Evolutionary conservation across 257 asterid species (phyloP), one percentile per base, ranked within the genome.

Genomic region (Linderniella brevidens): DNA sequence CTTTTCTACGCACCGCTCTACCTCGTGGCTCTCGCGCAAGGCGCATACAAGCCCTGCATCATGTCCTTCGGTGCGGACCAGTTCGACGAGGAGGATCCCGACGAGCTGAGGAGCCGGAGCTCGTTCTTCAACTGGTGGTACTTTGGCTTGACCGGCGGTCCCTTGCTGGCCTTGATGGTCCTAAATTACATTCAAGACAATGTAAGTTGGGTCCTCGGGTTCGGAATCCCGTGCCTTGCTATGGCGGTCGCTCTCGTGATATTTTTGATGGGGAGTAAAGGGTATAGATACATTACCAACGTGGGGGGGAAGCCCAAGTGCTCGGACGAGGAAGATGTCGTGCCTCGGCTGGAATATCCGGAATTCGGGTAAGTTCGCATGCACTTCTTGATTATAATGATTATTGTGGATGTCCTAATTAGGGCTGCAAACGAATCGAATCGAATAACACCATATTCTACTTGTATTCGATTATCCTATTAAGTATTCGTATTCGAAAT

Each of bases 91-190:
- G 58, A 36, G 14, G 62, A 71, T 32, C 19, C 49, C 16, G 2
- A 19, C 11, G 78, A 71, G 19, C 14, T 43, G 11, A 48, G 58
- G 42, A 54, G 58, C 3, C 63, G 59, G 35, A 61, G 69, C 54
- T 60, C 79, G 1, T 72, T 72, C 66, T 72, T 67, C 69, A 72
- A 63, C 39, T 72, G 75, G 75, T 61, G 64, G 61, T 55, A 58
- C 25, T 59, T 25, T 6, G 32, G 41, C 15, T 60, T 54, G 11
- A 12, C 46, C 3, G 57, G 52, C 9, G 60, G 67, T 57, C 46
- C 39, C 40, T 32, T 62, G 10, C 18, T 48, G 1, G 55, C 72
- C 1, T 16, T 67, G 40, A 37, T 41, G 47, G 36, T 58, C 37
- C 35, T 71, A 52, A 67, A 19, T 20, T 72, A 68, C 58, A 58